These are phyloP conservation scores for Exophiala spinifera DNA, from an alignment of 2,329 filamentous ascomycete genomes.

Conservation along the genomic window DNA sequence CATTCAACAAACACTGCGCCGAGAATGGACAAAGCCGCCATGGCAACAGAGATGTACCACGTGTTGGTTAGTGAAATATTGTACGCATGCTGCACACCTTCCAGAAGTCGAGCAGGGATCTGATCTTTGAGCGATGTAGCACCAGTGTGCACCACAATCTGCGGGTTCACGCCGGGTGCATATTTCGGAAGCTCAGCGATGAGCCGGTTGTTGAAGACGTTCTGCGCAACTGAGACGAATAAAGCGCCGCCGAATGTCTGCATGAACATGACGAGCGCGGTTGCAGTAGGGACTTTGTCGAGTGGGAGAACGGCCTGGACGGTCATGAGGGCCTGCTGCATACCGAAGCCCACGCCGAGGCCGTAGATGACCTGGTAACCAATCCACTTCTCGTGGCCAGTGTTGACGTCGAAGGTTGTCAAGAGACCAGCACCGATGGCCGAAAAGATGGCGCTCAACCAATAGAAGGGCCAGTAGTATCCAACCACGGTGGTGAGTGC, in stretches of 20 bases:
- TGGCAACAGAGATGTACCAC: slow-evolving; percentile 40
- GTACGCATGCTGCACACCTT: slow-evolving; percentile 36
- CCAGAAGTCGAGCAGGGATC: slow-evolving; percentile 31
- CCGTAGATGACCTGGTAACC: slow-evolving; percentile 39
- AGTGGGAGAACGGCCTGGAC: slow-evolving; percentile 39
- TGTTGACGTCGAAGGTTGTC: slow-evolving; percentile 38
- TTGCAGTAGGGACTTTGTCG: slow-evolving; percentile 40
- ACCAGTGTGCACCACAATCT: slow-evolving; percentile 34
- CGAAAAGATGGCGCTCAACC: slow-evolving; percentile 34
- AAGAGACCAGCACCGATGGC: slow-evolving; percentile 43
- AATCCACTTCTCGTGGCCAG: slow-evolving; percentile 38
- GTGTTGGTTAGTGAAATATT: slow-evolving; percentile 38
- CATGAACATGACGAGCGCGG: slow-evolving; percentile 40
- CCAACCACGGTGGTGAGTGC: slow-evolving; percentile 35
- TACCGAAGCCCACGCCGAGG: slow-evolving; percentile 36
- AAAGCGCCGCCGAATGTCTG: slow-evolving; percentile 46
- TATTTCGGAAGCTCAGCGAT: slow-evolving; percentile 41
- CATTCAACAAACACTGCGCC: slow-evolving; percentile 39
- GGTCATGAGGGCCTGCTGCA: slow-evolving; percentile 42
- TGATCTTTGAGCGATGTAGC: slow-evolving; percentile 38
- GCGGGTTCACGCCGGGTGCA: slow-evolving; percentile 32
- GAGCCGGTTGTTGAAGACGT: slow-evolving; percentile 52
- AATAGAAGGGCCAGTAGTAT: slow-evolving; percentile 44
- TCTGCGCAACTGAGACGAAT: slow-evolving; percentile 53
- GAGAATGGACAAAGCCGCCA: slow-evolving; percentile 36